These are phyloP conservation scores for Magnolia changhungtana DNA, from an alignment of 164 flowering plant genomes.

Conservation along the genomic window DNA sequence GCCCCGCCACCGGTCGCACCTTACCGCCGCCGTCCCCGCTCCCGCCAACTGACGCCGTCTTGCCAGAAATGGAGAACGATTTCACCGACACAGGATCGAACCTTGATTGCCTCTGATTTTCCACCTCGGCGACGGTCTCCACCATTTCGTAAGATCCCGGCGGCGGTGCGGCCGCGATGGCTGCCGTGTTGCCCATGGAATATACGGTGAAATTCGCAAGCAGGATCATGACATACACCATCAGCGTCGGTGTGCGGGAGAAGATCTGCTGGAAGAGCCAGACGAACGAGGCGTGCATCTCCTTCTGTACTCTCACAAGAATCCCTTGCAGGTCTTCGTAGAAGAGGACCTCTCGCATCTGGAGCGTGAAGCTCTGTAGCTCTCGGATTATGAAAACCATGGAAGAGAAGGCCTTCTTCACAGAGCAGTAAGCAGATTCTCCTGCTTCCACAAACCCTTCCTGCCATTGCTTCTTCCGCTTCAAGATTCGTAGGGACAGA, in stretches of 20 bases:
- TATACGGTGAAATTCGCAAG: constrained; percentile 86
- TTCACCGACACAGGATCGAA: constrained; percentile 48
- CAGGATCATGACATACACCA: constrained; percentile 91
- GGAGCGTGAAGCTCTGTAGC: constrained; percentile 70
- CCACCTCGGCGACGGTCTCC: constrained; percentile 22
- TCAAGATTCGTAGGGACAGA: constrained; percentile 67
- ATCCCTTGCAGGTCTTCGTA: constrained; percentile 71
- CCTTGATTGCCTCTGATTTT: constrained; percentile 14
- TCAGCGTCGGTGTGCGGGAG: constrained; percentile 81
- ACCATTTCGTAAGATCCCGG: constrained; percentile 2
- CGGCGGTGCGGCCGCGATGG: constrained; percentile 46
- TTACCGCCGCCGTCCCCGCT: constrained; percentile 70
- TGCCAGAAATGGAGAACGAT: constrained; percentile 38
- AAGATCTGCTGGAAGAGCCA: constrained; percentile 93
- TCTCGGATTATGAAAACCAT: constrained; percentile 93
- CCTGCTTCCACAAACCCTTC: constrained; percentile 54
- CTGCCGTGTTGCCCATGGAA: constrained; percentile 57
- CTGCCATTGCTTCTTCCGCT: constrained; percentile 59
- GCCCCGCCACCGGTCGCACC: constrained; percentile 40
- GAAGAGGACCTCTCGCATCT: constrained; percentile 63
- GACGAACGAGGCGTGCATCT: constrained; percentile 83
- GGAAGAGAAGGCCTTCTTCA: constrained; percentile 82
- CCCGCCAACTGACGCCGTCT: constrained; percentile 54
- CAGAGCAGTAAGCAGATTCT: constrained; percentile 74
- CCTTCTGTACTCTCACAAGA: constrained; percentile 60